Evolutionary conservation across 169 alveolate species (phyloP).

Genomic region (Haemoproteus tartakovskyi): DNA sequence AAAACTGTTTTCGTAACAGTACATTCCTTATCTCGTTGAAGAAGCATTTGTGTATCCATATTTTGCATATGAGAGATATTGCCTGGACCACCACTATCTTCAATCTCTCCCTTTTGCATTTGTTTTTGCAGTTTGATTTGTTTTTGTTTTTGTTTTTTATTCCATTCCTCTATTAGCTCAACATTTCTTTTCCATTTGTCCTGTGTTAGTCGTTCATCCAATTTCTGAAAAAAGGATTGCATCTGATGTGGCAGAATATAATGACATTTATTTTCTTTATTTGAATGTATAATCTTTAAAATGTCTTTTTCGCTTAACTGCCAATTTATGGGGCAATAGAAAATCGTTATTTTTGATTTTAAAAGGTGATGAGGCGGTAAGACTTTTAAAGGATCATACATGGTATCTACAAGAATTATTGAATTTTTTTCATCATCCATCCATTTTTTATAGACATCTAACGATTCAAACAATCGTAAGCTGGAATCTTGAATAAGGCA

Average conservation of each 20-base stretch:
- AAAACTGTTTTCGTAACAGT: too few relatives aligned
- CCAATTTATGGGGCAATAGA: conserved; percentile 44
- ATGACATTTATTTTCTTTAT: conserved; percentile 11
- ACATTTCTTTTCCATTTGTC: too few relatives aligned
- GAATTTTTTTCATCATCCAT: conserved; percentile 31
- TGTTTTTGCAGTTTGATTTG: too few relatives aligned
- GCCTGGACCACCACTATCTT: too few relatives aligned
- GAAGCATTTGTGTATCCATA: too few relatives aligned
- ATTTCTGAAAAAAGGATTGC: neutral
- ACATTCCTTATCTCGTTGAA: too few relatives aligned
- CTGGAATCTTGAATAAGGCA: conserved; percentile 57
- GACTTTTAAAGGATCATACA: conserved; percentile 30
- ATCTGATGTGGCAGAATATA: conserved; percentile 10
- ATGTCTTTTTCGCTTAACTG: conserved; percentile 21
- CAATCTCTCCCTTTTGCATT: too few relatives aligned
- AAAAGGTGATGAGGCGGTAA: conserved; percentile 25
- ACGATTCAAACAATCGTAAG: conserved; percentile 45
- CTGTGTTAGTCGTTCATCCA: neutral
- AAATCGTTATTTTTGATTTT: conserved; percentile 14
- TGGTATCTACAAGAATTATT: conserved; percentile 23
- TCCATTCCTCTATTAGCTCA: too few relatives aligned
- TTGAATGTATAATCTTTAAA: conserved; percentile 12
- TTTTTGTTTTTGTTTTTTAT: too few relatives aligned
- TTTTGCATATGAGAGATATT: too few relatives aligned
- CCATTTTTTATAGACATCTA: conserved; percentile 46